phyloP scores from a whole-genome alignment of 306 rosid species.

The Fragaria iinumae region DNA sequence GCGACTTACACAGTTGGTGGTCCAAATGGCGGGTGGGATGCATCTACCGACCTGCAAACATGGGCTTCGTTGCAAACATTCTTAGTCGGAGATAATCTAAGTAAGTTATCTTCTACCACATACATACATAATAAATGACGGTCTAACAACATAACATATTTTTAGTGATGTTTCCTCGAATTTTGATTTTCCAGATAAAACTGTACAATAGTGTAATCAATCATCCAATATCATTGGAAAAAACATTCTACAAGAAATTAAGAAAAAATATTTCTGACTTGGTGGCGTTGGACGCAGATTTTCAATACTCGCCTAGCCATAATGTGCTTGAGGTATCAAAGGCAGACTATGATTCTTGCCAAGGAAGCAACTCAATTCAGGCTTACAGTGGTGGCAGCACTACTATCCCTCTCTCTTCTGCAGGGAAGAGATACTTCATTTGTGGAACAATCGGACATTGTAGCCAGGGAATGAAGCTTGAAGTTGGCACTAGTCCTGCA shows the following conservation, averaged over 20 bases:
- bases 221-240: neutral
- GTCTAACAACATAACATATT: neutral
- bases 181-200: neutral
- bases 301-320: slow-evolving; percentile 61
- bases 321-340: slow-evolving; percentile 73
- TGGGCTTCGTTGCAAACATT: slow-evolving; percentile 61
- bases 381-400: slow-evolving; percentile 60
- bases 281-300: slow-evolving; percentile 40
- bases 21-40: slow-evolving; percentile 66
- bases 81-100: slow-evolving; percentile 64
- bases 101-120: slow-evolving; percentile 39
- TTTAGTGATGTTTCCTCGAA: neutral
- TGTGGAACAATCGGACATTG: slow-evolving; percentile 80
- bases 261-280: neutral
- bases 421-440: slow-evolving; percentile 79
- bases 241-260: neutral
- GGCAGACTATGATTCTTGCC: slow-evolving; percentile 68
- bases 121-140: neutral
- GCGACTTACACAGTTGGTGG: slow-evolving; percentile 63
- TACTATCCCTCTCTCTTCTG: slow-evolving; percentile 53
- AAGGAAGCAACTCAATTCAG: slow-evolving; percentile 46
- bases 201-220: neutral
- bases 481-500: slow-evolving; percentile 64
- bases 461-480: slow-evolving; percentile 69
- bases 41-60: slow-evolving; percentile 44